These are phyloP conservation scores for Euphrasia confusa DNA, from an alignment of 257 asterid genomes.

Conservation along the genomic window DNA sequence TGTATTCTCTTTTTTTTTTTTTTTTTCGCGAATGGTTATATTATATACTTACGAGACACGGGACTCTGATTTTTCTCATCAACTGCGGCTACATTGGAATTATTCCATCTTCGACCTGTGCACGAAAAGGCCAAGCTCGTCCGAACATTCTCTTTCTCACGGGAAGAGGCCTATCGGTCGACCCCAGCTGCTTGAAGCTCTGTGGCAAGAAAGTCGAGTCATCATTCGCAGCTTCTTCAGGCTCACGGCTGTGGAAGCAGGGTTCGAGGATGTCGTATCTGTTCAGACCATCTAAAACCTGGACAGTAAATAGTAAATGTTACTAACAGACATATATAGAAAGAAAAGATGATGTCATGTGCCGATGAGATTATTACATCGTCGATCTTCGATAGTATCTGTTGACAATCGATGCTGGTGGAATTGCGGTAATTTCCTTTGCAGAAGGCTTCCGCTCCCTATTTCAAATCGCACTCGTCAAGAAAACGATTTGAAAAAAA, in stretches of 20 bases:
- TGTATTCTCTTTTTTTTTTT: background rate
- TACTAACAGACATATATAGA: background rate
- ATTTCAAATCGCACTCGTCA: background rate
- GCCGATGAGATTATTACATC: conserved; percentile 18
- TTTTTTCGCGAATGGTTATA: background rate
- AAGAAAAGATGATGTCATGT: background rate
- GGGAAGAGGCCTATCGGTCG: conserved; percentile 40
- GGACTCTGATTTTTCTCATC: conserved; percentile 25
- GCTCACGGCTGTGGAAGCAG: conserved; percentile 33
- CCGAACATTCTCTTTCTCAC: conserved; percentile 57
- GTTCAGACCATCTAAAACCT: conserved; percentile 39
- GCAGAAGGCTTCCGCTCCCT: conserved; percentile 44
- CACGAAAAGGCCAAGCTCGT: conserved; percentile 62
- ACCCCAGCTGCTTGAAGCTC: conserved; percentile 49
- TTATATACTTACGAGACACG: conserved; percentile 36
- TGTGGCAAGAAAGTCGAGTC: conserved; percentile 32
- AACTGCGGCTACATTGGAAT: conserved; percentile 47
- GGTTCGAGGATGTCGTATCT: conserved; percentile 46
- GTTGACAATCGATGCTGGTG: conserved; percentile 21
- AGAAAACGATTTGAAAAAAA: too few relatives aligned
- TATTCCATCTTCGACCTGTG: conserved; percentile 43
- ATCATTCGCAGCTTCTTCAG: background rate
- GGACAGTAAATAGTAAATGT: conserved; percentile 1
- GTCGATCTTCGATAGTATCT: conserved; percentile 23
- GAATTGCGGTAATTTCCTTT: conserved; percentile 24